Conservation (phyloP, 441 rosid species). For the Euphorbia celastroides region DNA sequence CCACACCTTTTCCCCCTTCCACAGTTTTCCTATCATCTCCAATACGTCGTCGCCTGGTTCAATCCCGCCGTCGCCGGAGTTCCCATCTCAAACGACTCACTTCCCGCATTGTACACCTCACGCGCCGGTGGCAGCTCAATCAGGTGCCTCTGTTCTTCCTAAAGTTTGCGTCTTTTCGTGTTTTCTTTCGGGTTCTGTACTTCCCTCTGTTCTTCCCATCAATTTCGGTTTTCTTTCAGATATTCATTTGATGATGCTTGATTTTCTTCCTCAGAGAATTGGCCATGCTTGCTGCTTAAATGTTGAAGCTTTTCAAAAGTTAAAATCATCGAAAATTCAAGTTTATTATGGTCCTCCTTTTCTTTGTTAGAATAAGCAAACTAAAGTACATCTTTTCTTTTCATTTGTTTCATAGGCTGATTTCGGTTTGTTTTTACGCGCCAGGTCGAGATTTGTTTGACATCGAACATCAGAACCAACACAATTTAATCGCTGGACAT, state of each 20-base stretch:
- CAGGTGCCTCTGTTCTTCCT: conserved; percentile 23
- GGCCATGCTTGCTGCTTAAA: conserved; percentile 84
- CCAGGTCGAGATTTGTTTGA: conserved; percentile 96
- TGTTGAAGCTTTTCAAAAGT: conserved; percentile 53
- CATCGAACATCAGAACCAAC: conserved; percentile 82
- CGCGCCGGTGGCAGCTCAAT: conserved; percentile 57
- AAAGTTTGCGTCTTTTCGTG: background rate
- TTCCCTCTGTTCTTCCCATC: too few species aligned
- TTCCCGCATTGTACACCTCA: conserved; percentile 62
- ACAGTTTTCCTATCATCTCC: conserved; percentile 21
- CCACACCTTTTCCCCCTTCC: conserved; percentile 16
- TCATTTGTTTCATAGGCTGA: conserved; percentile 5
- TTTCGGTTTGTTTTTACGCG: conserved; percentile 4
- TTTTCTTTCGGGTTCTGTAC: background rate
- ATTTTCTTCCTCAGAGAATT: conserved; percentile 74
- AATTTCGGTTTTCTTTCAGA: too few species aligned
- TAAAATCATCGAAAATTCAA: conserved; percentile 61
- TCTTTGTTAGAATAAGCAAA: too few species aligned
- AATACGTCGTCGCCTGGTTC: conserved; percentile 31
- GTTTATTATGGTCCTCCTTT: conserved; percentile 35
- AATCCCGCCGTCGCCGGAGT: conserved; percentile 15
- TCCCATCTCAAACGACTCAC: conserved; percentile 57
- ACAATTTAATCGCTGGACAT: conserved; percentile 69
- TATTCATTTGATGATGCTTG: conserved; percentile 78
- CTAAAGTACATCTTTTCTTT: background rate